Evolutionary conservation across 306 rosid genomes (phyloP).

Genomic region (Spatholobus suberectus): DNA sequence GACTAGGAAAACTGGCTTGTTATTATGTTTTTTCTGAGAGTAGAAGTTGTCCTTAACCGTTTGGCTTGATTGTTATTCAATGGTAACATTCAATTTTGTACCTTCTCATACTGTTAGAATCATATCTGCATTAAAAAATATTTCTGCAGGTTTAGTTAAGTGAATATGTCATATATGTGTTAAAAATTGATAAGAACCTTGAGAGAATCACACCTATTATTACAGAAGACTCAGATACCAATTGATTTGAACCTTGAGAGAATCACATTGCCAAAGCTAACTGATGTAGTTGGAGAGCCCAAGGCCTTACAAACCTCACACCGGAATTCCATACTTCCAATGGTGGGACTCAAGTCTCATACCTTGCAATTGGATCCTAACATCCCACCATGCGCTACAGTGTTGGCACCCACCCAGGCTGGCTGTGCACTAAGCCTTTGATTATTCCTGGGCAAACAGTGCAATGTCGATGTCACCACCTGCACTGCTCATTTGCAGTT

Average conservation of each 20-base stretch:
- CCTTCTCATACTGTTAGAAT: background rate
- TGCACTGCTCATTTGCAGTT: background rate
- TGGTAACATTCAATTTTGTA: background rate
- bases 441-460: background rate
- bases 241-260: background rate
- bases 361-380: background rate
- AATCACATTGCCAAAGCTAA: background rate
- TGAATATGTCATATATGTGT: background rate
- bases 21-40: background rate
- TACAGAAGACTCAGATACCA: background rate
- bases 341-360: too few relatives aligned
- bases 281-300: background rate
- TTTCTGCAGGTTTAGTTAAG: background rate
- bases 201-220: background rate
- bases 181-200: background rate
- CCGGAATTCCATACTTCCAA: background rate
- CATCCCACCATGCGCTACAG: background rate
- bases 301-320: background rate
- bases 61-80: constrained; percentile 16
- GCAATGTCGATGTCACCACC: background rate
- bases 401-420: background rate
- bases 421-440: background rate
- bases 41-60: background rate
- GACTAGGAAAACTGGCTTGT: background rate
- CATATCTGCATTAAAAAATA: background rate